Percentiles rank a stretch among this genome's conserved stretches.
phyloP scores from a whole-genome alignment of 2,329 filamentous ascomycete genomes.

The Zarea fungicola region DNA sequence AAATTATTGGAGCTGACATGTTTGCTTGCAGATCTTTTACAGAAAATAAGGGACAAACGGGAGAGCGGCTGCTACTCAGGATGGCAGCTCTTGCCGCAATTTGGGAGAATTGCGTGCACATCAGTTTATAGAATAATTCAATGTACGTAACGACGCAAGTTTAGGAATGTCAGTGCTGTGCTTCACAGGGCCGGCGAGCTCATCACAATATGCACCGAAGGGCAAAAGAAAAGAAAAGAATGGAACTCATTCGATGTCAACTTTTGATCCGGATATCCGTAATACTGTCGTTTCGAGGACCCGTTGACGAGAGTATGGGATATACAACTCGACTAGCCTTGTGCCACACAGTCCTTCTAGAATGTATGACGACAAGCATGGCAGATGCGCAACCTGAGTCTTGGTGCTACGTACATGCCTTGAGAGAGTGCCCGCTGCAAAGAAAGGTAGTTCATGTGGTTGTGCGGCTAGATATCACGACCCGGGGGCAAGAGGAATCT shows the following conservation, averaged over 20 bases:
- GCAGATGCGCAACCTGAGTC: not conserved
- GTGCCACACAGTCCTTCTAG: slow-evolving; percentile 5
- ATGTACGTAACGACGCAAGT: no score
- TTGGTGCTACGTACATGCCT: not conserved
- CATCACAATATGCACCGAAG: not conserved
- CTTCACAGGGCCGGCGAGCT: not conserved
- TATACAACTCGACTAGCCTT: not conserved
- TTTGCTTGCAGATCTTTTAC: slow-evolving; percentile 46
- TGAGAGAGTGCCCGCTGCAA: no score
- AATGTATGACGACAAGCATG: slow-evolving; percentile 5
- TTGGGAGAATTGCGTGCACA: no score
- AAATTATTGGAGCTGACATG: slow-evolving; percentile 17
- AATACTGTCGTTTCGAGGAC: not conserved
- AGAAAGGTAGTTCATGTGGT: not conserved
- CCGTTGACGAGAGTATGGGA: not conserved
- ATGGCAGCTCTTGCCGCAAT: no score
- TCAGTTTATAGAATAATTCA: no score
- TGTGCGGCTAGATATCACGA: not conserved
- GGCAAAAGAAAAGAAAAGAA: not conserved
- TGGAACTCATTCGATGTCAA: not conserved
- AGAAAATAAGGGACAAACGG: slow-evolving; percentile 37
- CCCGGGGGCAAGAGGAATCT: not conserved
- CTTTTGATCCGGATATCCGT: not conserved
- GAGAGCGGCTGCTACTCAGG: not conserved
- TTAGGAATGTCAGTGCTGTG: no score